A percentile compares a stretch with the other conserved stretches of the same genome.
phyloP scores from a whole-genome alignment of 257 asterid species.

The Penstemon barbatus region DNA sequence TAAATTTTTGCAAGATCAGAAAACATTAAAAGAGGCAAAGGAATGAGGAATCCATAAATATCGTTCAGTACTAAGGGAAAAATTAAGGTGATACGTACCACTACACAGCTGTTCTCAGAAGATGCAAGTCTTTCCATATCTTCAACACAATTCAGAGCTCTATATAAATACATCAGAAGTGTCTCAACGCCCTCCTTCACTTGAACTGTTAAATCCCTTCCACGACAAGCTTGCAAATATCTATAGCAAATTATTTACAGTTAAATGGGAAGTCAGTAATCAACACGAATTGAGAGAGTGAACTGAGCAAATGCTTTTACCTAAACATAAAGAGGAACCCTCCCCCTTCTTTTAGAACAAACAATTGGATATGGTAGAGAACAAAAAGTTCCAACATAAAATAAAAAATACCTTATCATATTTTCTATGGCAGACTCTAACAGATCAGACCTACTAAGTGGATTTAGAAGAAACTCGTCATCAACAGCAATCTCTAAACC shows the following conservation, averaged over 20 bases:
- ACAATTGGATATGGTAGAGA: conserved; percentile 9
- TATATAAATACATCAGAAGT: conserved; percentile 82
- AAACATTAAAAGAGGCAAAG: background rate
- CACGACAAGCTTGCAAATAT: conserved; percentile 76
- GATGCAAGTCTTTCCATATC: conserved; percentile 96
- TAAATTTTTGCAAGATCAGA: conserved; percentile 4
- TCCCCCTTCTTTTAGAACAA: background rate
- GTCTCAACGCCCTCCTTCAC: conserved; percentile 96
- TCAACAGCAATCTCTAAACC: conserved; percentile 79
- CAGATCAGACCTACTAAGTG: conserved; percentile 82
- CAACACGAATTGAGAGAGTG: conserved; percentile 11
- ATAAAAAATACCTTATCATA: conserved; percentile 70
- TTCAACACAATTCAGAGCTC: conserved; percentile 72
- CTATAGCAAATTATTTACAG: conserved; percentile 41
- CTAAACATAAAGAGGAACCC: conserved; percentile 14
- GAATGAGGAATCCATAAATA: background rate
- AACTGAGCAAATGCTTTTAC: conserved; percentile 1
- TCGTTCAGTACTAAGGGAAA: conserved; percentile 14
- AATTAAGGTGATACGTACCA: conserved; percentile 56
- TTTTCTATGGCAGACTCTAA: conserved; percentile 74
- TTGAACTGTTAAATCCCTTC: conserved; percentile 58
- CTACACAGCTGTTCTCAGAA: conserved; percentile 81
- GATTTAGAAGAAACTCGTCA: conserved; percentile 73
- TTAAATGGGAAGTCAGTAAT: conserved; percentile 21
- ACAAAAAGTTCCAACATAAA: conserved; percentile 30